These are phyloP conservation scores for Conticribra guillardii DNA, from an alignment of 108 stramenopile genomes.

Conservation along the genomic window DNA sequence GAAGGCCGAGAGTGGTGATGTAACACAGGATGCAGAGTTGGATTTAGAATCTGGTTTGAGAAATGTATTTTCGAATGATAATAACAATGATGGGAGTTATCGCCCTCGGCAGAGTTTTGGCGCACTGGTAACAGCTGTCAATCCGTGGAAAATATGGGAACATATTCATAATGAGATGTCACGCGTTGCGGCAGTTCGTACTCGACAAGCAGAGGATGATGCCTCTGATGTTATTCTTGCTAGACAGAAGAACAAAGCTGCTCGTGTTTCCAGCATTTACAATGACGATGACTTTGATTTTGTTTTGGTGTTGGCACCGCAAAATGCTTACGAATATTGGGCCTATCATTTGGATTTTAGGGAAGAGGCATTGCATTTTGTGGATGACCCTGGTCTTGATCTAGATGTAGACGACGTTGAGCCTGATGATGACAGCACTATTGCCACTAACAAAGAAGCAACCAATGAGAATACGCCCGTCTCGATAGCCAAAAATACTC, in stretches of 20 bases:
- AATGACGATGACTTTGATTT: slow-evolving; percentile 82
- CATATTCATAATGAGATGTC: slow-evolving; percentile 48
- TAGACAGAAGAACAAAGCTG: slow-evolving; percentile 42
- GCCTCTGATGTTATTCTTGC: slow-evolving; percentile 49
- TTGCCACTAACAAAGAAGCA: slow-evolving; percentile 18
- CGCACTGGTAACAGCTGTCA: slow-evolving; percentile 15
- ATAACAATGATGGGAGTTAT: slow-evolving; percentile 3
- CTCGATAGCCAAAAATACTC: not conserved
- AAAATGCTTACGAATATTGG: slow-evolving; percentile 81
- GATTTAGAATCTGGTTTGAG: slow-evolving; percentile 28
- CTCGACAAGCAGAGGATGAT: slow-evolving; percentile 38
- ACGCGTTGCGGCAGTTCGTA: slow-evolving; percentile 32
- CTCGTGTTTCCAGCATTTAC: slow-evolving; percentile 40
- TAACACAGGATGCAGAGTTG: not conserved
- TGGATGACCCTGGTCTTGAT: slow-evolving; percentile 20
- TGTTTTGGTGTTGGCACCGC: slow-evolving; percentile 73
- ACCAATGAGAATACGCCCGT: not conserved
- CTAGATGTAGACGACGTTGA: slow-evolving; percentile 19
- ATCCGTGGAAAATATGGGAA: slow-evolving; percentile 55
- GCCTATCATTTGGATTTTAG: slow-evolving; percentile 85
- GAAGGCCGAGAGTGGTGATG: not conserved
- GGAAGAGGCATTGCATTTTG: slow-evolving; percentile 67
- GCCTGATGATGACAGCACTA: slow-evolving; percentile 45
- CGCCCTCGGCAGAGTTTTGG: slow-evolving; percentile 23
- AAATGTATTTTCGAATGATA: not conserved